These are phyloP conservation scores for Plectosphaerella sp. DNA, from an alignment of 2,329 filamentous ascomycete species.

Conservation along the genomic window DNA sequence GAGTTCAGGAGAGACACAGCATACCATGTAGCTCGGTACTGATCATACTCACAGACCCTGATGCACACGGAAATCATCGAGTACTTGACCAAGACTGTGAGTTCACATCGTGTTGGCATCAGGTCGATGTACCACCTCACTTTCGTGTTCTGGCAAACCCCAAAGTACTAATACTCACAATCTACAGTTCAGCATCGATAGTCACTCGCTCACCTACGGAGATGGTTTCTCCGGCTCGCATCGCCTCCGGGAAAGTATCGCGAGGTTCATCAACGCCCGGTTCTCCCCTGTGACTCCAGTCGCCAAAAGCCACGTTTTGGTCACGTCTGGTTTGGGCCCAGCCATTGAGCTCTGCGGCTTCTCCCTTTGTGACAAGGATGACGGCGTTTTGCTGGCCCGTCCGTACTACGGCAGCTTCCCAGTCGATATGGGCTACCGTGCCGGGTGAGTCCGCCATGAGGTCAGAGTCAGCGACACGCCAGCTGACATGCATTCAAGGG, in stretches of 20 bases:
- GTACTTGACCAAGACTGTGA: conserved; percentile 1
- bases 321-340: neutral
- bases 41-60: neutral
- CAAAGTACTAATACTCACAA: too few species aligned
- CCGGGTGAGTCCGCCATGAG: neutral
- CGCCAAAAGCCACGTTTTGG: neutral
- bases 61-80: conserved; percentile 32
- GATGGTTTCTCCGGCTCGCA: conserved; percentile 1
- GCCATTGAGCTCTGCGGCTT: neutral
- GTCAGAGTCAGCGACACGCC: neutral
- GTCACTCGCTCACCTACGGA: conserved; percentile 19
- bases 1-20: too few species aligned
- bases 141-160: neutral
- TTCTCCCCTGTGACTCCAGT: neutral
- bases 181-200: conserved; percentile 26
- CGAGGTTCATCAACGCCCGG: neutral
- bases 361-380: neutral
- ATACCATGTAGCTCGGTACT: neutral
- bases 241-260: neutral
- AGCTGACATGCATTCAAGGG: conserved; percentile 27
- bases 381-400: conserved; percentile 21
- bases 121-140: neutral
- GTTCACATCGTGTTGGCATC: neutral
- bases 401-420: conserved; percentile 45
- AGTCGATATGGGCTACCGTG: conserved; percentile 27